phyloP scores from a whole-genome alignment of 768 basidiomycete genomes.

The Leccinum disarticulatum region DNA sequence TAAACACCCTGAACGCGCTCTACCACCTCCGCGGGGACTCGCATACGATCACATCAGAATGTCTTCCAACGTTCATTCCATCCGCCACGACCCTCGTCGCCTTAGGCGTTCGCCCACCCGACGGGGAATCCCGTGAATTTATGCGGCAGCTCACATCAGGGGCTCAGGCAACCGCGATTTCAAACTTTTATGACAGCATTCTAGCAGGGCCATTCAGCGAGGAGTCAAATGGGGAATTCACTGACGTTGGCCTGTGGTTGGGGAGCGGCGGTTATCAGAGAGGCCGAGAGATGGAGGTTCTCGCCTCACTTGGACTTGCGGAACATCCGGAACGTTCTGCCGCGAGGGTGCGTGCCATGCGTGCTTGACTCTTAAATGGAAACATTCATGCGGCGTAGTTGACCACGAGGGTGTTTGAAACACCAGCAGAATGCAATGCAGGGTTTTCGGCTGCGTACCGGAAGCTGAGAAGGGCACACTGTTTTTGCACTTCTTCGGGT shows the following conservation, averaged over 20 bases:
- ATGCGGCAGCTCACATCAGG: conserved; percentile 34
- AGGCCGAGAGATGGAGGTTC: conserved; percentile 31
- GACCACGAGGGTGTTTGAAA: conserved; percentile 14
- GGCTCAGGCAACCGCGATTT: conserved; percentile 40
- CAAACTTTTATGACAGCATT: conserved; percentile 48
- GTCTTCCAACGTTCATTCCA: conserved; percentile 17
- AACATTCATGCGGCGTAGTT: conserved; percentile 18
- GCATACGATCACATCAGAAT: neutral
- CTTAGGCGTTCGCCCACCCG: conserved; percentile 4
- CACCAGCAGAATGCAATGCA: conserved; percentile 11
- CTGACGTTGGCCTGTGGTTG: conserved; percentile 54
- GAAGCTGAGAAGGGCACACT: conserved; percentile 13
- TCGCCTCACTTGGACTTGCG: conserved; percentile 35
- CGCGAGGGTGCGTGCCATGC: conserved; percentile 6
- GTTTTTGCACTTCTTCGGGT: conserved; percentile 13
- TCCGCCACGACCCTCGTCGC: conserved; percentile 13
- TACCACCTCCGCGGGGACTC: neutral
- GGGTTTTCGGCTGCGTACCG: conserved; percentile 8
- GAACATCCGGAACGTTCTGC: conserved; percentile 20
- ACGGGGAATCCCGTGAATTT: conserved; percentile 6
- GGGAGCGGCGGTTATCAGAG: conserved; percentile 39
- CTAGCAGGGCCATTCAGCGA: conserved; percentile 55
- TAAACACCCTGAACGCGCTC: conserved; percentile 13
- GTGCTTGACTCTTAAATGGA: conserved; percentile 4
- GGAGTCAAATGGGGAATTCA: conserved; percentile 47